Conservation (phyloP, 768 basidiomycete species). For the Sporobolomyces phaffii region DNA sequence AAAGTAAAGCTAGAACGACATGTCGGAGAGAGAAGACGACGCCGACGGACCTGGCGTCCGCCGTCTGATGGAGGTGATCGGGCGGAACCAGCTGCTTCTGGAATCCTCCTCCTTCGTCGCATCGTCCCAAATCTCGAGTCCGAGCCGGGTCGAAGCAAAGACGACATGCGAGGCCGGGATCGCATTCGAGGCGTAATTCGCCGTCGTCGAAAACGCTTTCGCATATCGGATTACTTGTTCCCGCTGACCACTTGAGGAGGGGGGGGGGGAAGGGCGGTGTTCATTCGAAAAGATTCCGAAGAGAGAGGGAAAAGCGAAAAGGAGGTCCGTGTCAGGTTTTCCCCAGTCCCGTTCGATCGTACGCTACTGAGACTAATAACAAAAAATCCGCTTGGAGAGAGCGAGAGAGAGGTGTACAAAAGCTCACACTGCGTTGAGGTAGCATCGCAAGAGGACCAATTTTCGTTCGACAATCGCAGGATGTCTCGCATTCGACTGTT, state of each 20-base stretch:
- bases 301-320: too few species aligned
- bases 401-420: too few species aligned
- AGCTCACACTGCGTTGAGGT: constrained; percentile 1
- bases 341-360: too few species aligned
- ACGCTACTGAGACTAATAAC: too few species aligned
- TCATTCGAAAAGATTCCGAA: too few species aligned
- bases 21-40: neutral
- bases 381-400: too few species aligned
- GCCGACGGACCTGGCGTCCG: neutral
- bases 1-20: too few species aligned
- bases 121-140: constrained; percentile 3
- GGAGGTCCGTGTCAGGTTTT: too few species aligned
- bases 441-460: neutral
- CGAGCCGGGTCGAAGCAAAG: neutral
- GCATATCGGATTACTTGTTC: neutral
- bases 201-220: neutral
- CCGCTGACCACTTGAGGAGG: constrained; percentile 2
- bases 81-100: neutral
- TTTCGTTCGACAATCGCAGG: neutral
- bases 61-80: neutral
- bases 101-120: neutral
- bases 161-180: constrained; percentile 3
- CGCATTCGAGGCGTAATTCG: neutral
- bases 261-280: too few species aligned
- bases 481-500: neutral